Conservation (phyloP, 148 eudicot genomes). For the Cornus kousa region DNA sequence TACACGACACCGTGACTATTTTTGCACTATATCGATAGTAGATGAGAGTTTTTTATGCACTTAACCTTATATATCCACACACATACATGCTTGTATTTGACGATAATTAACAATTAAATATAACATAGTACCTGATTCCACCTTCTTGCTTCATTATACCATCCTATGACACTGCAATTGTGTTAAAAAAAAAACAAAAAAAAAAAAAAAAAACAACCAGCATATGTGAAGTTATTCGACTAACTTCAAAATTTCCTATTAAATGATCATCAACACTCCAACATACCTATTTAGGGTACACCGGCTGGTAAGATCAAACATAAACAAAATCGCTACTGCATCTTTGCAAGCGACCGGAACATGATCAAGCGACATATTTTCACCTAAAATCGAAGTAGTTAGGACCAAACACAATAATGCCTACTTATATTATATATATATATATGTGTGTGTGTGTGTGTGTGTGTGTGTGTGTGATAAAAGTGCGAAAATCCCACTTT, state of each 20-base stretch:
- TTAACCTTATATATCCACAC: no score
- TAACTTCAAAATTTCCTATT: no score
- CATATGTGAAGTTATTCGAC: no score
- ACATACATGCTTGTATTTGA: no score
- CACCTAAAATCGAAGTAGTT: conserved; percentile 38
- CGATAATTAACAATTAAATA: no score
- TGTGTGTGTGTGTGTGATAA: neutral
- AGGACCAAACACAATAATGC: neutral
- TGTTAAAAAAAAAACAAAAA: neutral
- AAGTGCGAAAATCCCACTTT: no score
- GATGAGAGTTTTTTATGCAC: no score
- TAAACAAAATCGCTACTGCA: conserved; percentile 72
- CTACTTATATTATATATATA: no score
- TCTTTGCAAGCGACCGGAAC: conserved; percentile 85
- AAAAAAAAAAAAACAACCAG: no score
- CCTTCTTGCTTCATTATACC: conserved; percentile 74
- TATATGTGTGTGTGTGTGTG: neutral
- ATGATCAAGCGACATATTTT: conserved; percentile 50
- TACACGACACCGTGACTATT: no score
- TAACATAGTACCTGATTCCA: conserved; percentile 75
- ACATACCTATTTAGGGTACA: conserved; percentile 78
- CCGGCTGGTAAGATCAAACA: conserved; percentile 87
- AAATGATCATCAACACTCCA: no score
- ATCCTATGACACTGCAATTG: conserved; percentile 61
- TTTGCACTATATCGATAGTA: no score